Percentiles rank a stretch among this genome's conserved stretches.
Evolutionary conservation across 192 early-diverging fungal genomes (phyloP).

Genomic region (Obelidium mucronatum): DNA sequence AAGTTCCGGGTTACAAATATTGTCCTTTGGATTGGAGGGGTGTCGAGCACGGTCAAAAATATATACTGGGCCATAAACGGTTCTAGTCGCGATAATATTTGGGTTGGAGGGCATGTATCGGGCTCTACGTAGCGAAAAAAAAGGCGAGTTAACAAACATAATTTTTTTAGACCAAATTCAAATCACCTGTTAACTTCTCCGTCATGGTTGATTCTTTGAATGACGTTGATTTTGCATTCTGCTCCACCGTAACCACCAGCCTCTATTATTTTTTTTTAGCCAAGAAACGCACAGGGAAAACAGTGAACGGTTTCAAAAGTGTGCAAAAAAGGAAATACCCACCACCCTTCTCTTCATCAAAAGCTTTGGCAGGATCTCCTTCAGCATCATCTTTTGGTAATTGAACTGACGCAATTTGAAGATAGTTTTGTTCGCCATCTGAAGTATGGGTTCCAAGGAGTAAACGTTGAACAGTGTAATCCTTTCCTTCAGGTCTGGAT

Average conservation of each 20-base stretch:
- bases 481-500: conserved; percentile 90
- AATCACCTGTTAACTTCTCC: conserved; percentile 89
- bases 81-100: conserved; percentile 95
- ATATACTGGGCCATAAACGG: conserved; percentile 90
- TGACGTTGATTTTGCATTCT: conserved; percentile 84
- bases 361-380: conserved; percentile 56
- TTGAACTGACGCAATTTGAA: conserved; percentile 94
- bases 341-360: conserved; percentile 80
- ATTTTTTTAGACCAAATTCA: background rate
- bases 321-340: background rate
- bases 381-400: conserved; percentile 78
- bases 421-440: conserved; percentile 93
- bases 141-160: background rate
- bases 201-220: conserved; percentile 95
- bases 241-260: conserved; percentile 82
- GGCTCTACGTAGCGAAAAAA: conserved; percentile 61
- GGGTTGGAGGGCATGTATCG: conserved; percentile 97
- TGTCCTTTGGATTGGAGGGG: conserved; percentile 71
- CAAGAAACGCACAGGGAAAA: too few species aligned
- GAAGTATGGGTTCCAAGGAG: conserved; percentile 97
- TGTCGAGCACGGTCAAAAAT: conserved; percentile 96
- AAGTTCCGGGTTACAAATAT: conserved; percentile 86
- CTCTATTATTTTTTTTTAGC: conserved; percentile 52
- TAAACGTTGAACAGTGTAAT: conserved; percentile 89
- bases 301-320: too few species aligned